Percentiles rank a stretch among this genome's conserved stretches.
Conservation (phyloP, 768 basidiomycete genomes). For the Rhodocollybia butyracea region DNA sequence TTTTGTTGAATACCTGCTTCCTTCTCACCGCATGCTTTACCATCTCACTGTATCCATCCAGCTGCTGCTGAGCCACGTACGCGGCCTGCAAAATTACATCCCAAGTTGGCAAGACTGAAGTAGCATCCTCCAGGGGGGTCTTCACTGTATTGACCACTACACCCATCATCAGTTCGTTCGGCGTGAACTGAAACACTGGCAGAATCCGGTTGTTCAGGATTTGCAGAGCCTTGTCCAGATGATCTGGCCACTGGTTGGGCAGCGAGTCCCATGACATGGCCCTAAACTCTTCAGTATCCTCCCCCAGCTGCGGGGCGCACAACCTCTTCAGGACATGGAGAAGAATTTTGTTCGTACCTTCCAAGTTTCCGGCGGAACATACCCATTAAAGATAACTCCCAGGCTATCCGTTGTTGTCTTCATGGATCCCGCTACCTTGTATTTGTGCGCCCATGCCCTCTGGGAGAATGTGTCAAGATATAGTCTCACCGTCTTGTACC, state of each 20-base stretch:
- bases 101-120: too few relatives aligned
- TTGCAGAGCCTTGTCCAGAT: background rate
- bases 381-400: slow-evolving; percentile 18
- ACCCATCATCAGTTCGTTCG: background rate
- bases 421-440: slow-evolving; percentile 13
- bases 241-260: background rate
- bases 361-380: slow-evolving; percentile 20
- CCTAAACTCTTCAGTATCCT: background rate
- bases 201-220: background rate
- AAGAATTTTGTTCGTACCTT: too few relatives aligned
- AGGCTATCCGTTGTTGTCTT: slow-evolving; percentile 13
- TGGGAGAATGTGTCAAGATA: slow-evolving; percentile 28
- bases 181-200: background rate
- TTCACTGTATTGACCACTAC: background rate
- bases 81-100: too few relatives aligned
- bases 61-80: too few relatives aligned
- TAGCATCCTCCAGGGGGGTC: too few relatives aligned
- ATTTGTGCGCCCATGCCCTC: slow-evolving; percentile 25
- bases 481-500: slow-evolving; percentile 16
- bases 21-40: background rate
- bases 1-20: background rate
- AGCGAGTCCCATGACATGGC: background rate
- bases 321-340: slow-evolving; percentile 22
- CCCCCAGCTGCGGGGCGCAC: slow-evolving; percentile 21
- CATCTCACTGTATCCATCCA: background rate